A percentile compares a stretch with the other conserved stretches of the same genome.
phyloP scores from a whole-genome alignment of 2,329 filamentous ascomycete species.

The Chalaropsis thielavioides region DNA sequence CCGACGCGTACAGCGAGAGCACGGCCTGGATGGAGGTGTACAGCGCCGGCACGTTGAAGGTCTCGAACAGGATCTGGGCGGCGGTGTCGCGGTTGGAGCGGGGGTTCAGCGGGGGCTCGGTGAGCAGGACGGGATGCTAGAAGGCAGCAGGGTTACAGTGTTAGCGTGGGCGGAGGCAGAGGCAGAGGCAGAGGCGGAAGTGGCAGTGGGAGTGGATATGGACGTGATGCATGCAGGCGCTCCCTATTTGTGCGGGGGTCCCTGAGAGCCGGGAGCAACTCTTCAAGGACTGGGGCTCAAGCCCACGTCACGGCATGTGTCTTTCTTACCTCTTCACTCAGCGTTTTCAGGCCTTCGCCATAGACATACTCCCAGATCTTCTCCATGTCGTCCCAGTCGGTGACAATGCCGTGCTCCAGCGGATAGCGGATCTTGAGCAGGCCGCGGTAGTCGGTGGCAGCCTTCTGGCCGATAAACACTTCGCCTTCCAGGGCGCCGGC shows the following conservation, averaged over 20 bases:
- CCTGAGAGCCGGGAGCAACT: not conserved
- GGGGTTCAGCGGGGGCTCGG: conserved; percentile 89
- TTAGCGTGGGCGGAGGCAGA: not conserved
- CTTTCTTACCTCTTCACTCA: conserved; percentile 71
- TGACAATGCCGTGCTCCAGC: conserved; percentile 93
- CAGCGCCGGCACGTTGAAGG: conserved; percentile 91
- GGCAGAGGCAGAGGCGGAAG: not conserved
- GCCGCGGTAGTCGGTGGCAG: conserved; percentile 76
- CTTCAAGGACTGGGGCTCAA: not conserved
- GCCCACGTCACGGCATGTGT: not conserved
- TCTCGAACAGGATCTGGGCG: conserved; percentile 95
- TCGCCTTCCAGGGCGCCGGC: conserved; percentile 95
- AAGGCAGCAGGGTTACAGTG: conserved; percentile 19
- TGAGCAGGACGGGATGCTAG: conserved; percentile 86
- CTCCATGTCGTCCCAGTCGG: conserved; percentile 99
- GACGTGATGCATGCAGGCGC: not conserved
- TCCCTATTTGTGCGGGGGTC: not conserved
- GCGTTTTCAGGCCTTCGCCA: conserved; percentile 83
- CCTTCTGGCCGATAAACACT: conserved; percentile 85
- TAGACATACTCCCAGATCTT: conserved; percentile 98
- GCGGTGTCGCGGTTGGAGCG: conserved; percentile 90
- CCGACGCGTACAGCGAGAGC: conserved; percentile 86
- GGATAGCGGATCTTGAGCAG: conserved; percentile 93
- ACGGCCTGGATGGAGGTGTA: conserved; percentile 97
- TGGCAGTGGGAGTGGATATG: not conserved